Base-by-base conservation (phyloP, 257 asterid genomes). In the Penstemon newberryi region DNA sequence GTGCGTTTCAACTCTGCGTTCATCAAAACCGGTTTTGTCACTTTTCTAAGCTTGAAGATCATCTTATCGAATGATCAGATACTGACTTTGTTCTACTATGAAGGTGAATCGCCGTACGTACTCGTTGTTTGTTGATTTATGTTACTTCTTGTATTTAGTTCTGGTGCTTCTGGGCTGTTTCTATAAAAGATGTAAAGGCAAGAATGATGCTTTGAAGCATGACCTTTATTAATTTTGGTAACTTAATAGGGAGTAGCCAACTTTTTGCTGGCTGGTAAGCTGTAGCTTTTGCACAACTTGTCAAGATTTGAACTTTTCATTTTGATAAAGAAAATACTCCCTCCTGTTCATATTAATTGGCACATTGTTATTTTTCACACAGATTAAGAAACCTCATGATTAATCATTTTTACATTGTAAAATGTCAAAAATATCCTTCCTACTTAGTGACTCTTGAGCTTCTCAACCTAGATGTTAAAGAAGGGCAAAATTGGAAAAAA, bases 1-100 rank as follows among this genome's bases (percentile, higher is more conserved):
- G 85, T 65, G 81, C 4, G 99, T 94, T 73, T 90, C 96, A 60
- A 77, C 80, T 65, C 83, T 88, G 59, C 66, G 78, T 19, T 75
- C 92, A 10, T 62, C 77, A 4, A 73, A 82, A 57, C 78, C 86
- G 12, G 84, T 83, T 44, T 75, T 80, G 54, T 75, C 91, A 36
- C 78, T 87, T 68, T 94, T 93, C 85, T 63, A 69, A 78, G 74
- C 69, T 25, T 70, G 62, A 76, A 39, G 76, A 59, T 44, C 56
- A 57, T 56, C 77, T 67, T 49, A 77, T 64, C 68, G 4, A 72
- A 43, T 61, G 72, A 72, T 70, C 62, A 60, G 78, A 68, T 70
- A 45, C 75, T 56, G 73, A 71, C 84, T 55, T 75, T 65, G 57
- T 64, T 66, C 77, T 56, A 70, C 61, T 76, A 39, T 54, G 74